Evolutionary conservation across 768 basidiomycete species (phyloP), one percentile per base, ranked within the genome.

Genomic region (Tephrocybe sp.): DNA sequence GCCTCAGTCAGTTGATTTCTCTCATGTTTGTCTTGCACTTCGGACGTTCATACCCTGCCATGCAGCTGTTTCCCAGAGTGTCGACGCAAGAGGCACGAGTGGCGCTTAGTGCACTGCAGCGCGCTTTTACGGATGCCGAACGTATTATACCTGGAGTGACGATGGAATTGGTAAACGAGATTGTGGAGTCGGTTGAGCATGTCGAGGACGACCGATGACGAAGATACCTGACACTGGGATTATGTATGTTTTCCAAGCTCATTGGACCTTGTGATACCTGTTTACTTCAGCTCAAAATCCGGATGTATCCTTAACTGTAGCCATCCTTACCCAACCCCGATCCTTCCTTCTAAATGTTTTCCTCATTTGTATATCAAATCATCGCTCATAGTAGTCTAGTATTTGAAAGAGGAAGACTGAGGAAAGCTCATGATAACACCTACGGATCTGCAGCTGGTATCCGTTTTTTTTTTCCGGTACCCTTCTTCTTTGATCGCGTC

Each of bases 41-140:
- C 49, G 12, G 27, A 30, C 36, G 12, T 24, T 46, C 32, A 49
- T 54, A 32, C 35, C 15, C 49, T 13, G 2, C n/a, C n/a, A n/a
- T 40, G 18, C 59, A 98, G 95, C 74, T 99, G 26, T 92, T 94
- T 67, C 91, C 91, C 52, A 83, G 96, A 35, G 90, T 98, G 19
- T 86, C 91, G 0, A 89, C 92, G n/a, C 87, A 90, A 58, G 93
- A 97, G 65, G 92, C 93, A 8, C 80, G 91, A 50, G 79, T 90
- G 24, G 89, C 90, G 16, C 77, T 99, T 44, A 88, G 86, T 51
- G 80, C 89, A 42, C 75, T 98, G 9, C 90, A 97, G 58, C 80
- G 89, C 25, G 95, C 97, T 2, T 95, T 98, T 62, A 90, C 91
- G 22, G 92, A 97, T 24, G 95, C 95, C 11, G 97, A 99, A 71